Conservation (phyloP, 2,329 filamentous ascomycete species). For the Elsinoe necatrix region DNA sequence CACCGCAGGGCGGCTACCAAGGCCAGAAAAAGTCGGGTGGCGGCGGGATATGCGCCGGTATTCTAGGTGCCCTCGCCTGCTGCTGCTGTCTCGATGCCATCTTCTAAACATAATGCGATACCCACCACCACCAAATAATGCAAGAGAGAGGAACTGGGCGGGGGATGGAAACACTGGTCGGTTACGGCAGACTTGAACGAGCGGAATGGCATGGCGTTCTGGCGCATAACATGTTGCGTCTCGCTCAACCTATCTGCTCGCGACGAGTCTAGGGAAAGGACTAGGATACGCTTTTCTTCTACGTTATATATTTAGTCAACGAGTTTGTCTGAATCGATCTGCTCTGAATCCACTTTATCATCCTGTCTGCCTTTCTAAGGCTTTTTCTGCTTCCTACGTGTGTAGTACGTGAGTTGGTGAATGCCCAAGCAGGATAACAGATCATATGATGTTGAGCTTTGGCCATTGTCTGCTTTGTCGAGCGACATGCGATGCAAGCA, state of each 20-base stretch:
- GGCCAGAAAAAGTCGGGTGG: constrained; percentile 28
- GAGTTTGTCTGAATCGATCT: not conserved
- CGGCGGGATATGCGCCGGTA: constrained; percentile 38
- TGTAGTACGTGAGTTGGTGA: too few relatives aligned
- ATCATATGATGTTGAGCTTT: too few relatives aligned
- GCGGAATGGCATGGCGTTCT: constrained; percentile 1
- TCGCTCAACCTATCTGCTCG: not conserved
- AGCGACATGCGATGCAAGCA: too few relatives aligned
- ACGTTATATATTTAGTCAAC: not conserved
- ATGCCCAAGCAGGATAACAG: too few relatives aligned
- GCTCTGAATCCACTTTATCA: too few relatives aligned
- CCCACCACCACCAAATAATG: not conserved
- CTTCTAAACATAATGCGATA: constrained; percentile 20
- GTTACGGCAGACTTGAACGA: not conserved
- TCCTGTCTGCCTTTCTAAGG: too few relatives aligned
- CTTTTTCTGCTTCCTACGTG: too few relatives aligned
- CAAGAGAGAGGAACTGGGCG: not conserved
- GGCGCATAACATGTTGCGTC: not conserved
- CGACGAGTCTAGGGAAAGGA: not conserved
- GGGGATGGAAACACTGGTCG: not conserved
- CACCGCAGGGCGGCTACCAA: constrained; percentile 34
- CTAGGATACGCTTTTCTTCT: not conserved
- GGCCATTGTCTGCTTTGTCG: too few relatives aligned
- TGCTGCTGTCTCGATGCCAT: constrained; percentile 43
- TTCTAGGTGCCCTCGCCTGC: constrained; percentile 40